Conservation (phyloP, 192 early-diverging fungal genomes). For the Coemansia sp. region DNA sequence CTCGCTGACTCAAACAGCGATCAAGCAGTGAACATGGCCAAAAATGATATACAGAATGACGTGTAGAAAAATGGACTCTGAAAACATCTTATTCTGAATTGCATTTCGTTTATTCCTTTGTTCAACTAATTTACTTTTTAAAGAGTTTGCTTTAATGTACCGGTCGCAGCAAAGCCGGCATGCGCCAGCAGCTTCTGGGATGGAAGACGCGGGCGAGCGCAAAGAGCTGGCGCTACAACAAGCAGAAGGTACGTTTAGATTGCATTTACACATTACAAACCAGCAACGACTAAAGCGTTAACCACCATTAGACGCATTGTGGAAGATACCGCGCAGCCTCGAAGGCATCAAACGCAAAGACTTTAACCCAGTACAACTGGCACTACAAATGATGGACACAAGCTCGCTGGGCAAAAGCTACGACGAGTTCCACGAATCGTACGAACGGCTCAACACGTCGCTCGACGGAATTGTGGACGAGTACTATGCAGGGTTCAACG, state of each 20-base stretch:
- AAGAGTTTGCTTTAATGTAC: constrained; percentile 8
- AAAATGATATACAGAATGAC: no score
- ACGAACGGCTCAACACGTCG: constrained; percentile 62
- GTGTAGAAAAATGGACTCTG: no score
- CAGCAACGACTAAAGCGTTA: neutral
- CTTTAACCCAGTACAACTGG: constrained; percentile 75
- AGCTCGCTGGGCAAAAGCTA: constrained; percentile 69
- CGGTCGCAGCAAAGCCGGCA: constrained; percentile 21
- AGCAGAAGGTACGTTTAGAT: constrained; percentile 39
- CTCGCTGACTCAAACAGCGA: no score
- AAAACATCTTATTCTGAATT: no score
- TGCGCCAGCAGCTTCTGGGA: neutral
- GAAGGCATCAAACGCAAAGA: constrained; percentile 47
- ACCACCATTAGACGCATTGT: constrained; percentile 33
- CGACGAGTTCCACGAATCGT: constrained; percentile 62
- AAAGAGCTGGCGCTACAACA: constrained; percentile 48
- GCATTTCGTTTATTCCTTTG: no score
- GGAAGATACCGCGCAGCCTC: constrained; percentile 50
- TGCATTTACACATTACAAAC: neutral
- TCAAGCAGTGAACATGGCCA: no score
- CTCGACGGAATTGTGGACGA: constrained; percentile 73
- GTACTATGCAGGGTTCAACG: constrained; percentile 79
- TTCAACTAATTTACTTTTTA: no score
- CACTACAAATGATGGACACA: constrained; percentile 71
- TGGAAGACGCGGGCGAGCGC: constrained; percentile 13